phyloP scores from a whole-genome alignment of 345 rosid genomes.

The Ailanthus altissimus region DNA sequence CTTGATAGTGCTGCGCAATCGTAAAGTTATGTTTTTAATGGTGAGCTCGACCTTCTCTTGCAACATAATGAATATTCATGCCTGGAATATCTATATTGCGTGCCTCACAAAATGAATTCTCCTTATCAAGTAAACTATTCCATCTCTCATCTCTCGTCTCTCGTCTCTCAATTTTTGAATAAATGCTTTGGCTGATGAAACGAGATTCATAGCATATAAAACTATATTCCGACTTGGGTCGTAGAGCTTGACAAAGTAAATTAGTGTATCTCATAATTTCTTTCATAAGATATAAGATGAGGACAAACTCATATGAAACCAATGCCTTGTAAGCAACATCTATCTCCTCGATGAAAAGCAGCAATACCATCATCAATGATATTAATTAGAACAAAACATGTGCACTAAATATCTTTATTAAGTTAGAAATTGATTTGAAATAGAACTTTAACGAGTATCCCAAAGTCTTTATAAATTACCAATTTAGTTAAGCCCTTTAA shows the following conservation, averaged over 20 bases:
- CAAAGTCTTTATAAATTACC: neutral
- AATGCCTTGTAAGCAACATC: neutral
- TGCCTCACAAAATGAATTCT: neutral
- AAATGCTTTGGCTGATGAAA: neutral
- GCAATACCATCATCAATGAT: neutral
- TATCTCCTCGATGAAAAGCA: neutral
- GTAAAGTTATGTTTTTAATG: neutral
- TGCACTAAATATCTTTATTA: neutral
- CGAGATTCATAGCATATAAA: neutral
- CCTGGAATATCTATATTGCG: neutral
- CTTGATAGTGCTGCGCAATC: accelerated
- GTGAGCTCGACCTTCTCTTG: neutral
- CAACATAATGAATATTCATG: neutral
- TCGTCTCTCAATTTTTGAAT: neutral
- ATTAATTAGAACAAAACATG: neutral
- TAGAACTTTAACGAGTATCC: neutral
- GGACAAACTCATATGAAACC: neutral
- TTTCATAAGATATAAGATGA: neutral
- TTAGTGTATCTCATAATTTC: neutral
- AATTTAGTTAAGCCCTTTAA: neutral
- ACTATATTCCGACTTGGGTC: neutral
- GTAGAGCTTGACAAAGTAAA: neutral
- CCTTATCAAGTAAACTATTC: neutral
- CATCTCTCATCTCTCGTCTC: no score
- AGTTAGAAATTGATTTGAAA: neutral